phyloP scores from a whole-genome alignment of 2,329 filamentous ascomycete genomes.

The Paraphoma sp. region DNA sequence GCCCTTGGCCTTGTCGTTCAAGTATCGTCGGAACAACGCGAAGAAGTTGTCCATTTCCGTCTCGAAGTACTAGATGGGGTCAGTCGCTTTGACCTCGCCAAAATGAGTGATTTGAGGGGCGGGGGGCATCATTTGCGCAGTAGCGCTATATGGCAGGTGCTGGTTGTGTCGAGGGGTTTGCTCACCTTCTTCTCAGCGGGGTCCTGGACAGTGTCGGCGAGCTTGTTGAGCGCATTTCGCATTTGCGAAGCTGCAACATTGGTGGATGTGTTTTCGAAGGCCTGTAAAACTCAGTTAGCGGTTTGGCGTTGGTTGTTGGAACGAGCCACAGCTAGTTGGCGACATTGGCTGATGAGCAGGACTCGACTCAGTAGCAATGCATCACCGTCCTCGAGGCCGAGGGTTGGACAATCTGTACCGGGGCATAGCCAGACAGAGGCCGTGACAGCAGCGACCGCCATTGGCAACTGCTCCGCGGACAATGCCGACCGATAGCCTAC shows the following conservation, averaged over 20 bases:
- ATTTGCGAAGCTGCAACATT: conserved; percentile 98
- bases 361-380: too few species aligned
- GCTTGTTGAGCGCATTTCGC: conserved; percentile 94
- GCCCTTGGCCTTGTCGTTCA: conserved; percentile 99
- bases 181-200: conserved; percentile 77
- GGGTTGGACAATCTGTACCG: too few species aligned
- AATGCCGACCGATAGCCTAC: too few species aligned
- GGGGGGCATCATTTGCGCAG: too few species aligned
- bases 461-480: too few species aligned
- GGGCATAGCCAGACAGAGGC: too few species aligned
- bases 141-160: neutral
- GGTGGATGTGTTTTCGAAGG: conserved; percentile 98
- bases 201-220: conserved; percentile 88
- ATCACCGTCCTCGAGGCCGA: too few species aligned
- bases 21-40: conserved; percentile 94
- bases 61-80: conserved; percentile 77
- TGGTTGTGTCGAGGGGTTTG: conserved; percentile 8
- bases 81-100: conserved; percentile 6
- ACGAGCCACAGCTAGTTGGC: neutral
- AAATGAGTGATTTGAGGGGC: neutral
- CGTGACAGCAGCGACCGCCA: too few species aligned
- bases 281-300: conserved; percentile 61
- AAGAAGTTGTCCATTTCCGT: conserved; percentile 99
- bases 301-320: neutral
- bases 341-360: too few species aligned